Evolutionary conservation across 148 eudicot genomes (phyloP).

Genomic region (Camellia sinensis): DNA sequence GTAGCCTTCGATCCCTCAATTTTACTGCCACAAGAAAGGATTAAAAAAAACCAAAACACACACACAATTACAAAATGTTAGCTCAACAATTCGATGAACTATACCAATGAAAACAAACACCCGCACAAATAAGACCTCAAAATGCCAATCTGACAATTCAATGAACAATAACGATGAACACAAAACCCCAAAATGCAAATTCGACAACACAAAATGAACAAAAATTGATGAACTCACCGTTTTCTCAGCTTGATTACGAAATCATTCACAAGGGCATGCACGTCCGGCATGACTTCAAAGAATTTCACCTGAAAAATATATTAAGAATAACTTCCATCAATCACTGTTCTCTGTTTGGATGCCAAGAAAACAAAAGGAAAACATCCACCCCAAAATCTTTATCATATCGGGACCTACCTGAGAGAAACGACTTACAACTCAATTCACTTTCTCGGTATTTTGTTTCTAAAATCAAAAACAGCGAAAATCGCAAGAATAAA

Average conservation of each 20-base stretch:
- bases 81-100: background rate
- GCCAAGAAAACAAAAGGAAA: background rate
- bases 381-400: background rate
- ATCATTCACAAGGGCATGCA: constrained; percentile 78
- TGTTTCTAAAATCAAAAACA: background rate
- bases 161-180: background rate
- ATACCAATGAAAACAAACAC: background rate
- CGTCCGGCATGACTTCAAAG: constrained; percentile 62
- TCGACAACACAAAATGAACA: background rate
- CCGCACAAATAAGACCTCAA: background rate
- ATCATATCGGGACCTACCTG: background rate
- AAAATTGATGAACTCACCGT: constrained; percentile 41
- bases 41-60: background rate
- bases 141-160: background rate
- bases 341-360: constrained; percentile 9
- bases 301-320: constrained; percentile 12
- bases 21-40: constrained; percentile 44
- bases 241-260: constrained; percentile 64
- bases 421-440: background rate
- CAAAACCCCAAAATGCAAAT: background rate
- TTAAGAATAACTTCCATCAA: background rate
- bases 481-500: background rate
- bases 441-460: background rate
- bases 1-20: constrained; percentile 90
- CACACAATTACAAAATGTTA: background rate